Base-by-base conservation (phyloP, 225 moss, liverwort and hornwort species). In the Ulota crispa region DNA sequence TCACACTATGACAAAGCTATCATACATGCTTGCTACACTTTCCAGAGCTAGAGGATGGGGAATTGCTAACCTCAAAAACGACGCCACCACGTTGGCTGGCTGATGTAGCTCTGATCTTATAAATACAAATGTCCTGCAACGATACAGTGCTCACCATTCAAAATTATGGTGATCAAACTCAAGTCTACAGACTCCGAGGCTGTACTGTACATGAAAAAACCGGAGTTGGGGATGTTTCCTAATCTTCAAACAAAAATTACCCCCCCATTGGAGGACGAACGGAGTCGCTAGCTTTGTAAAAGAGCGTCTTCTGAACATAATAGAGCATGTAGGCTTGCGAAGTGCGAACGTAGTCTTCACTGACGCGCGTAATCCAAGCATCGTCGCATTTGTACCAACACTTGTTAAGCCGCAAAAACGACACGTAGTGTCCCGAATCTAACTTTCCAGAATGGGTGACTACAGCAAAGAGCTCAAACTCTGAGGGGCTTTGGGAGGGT, bases 311-410 rank as follows among this genome's bases (percentile, higher is more conserved):
- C 76, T 93, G 87, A 60, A 96, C 95, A 79, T 96, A 96, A 80
- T 96, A 96, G 65, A 96, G 82, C 95, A 96, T 96, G 83, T 94
- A 96, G 67, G 94, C 95, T 82, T 96, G 95, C 74, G 90, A 93
- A 42, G 93, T 89, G 11, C 95, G 94, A 32, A 96, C 95, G 61
- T 92, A 92, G 45, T 94, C 95, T 86, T 96, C 94, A 56, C 94
- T 96, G 18, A 96, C 95, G 76, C 93, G 86, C 12, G 94, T 96
- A 42, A 96, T 94, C 95, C 95, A 96, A 54, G 95, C 95, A 82
- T 96, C 95, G 62, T 96, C 95, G 69, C 95, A 96, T 64, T 96
- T 96, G 90, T 96, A 96, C 95, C 95, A 96, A 73, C 86, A 87
- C 73, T 90, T 89, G 41, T 91, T 85, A n/a, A 96, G 72, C 39